Percentiles rank a stretch among this genome's conserved stretches.
Conservation (phyloP, 306 rosid genomes). For the Trichosanthes cucumerina region DNA sequence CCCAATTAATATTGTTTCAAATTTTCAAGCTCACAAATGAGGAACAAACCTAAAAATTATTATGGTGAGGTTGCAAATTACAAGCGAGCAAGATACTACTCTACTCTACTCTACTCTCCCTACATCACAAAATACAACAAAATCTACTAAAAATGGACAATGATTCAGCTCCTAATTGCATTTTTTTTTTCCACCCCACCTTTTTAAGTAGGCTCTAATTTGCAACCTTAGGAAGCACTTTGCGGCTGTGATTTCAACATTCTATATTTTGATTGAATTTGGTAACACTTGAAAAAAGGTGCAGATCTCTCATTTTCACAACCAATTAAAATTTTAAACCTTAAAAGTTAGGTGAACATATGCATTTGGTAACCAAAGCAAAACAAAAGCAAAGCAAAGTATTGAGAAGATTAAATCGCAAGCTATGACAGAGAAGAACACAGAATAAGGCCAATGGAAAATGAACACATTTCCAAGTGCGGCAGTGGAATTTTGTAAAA, state of each 20-base stretch:
- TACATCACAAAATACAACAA: not conserved
- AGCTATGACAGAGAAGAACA: not conserved
- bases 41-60: too few species aligned
- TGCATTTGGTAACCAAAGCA: not conserved
- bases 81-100: not conserved
- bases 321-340: not conserved
- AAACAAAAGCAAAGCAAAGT: not conserved
- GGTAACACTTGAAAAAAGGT: not conserved
- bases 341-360: not conserved
- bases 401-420: not conserved
- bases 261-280: not conserved
- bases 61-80: not conserved
- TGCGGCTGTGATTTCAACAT: not conserved
- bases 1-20: too few species aligned
- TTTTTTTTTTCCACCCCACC: not conserved
- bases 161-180: not conserved
- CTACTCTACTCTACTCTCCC: too few species aligned
- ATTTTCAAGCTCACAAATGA: too few species aligned
- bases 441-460: not conserved
- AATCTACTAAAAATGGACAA: not conserved
- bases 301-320: not conserved
- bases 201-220: too few species aligned
- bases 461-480: not conserved
- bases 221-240: not conserved
- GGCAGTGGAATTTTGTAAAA: not conserved